phyloP scores from a whole-genome alignment of 352 stramenopile species.

The Phytopythium cucurbitacearum region DNA sequence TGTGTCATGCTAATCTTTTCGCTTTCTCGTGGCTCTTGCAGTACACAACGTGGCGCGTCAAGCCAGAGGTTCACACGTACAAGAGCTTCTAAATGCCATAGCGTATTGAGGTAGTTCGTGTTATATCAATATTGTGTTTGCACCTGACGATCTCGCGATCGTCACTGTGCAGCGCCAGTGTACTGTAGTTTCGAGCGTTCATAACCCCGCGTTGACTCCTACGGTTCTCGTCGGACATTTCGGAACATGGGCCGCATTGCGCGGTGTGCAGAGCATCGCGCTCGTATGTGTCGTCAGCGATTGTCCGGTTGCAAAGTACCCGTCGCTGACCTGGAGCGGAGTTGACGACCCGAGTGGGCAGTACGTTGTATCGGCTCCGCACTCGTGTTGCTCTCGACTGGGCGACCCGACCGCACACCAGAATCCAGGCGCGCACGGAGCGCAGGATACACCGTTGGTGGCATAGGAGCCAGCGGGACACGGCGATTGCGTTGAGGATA shows the following conservation, averaged over 20 bases:
- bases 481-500: slow-evolving; percentile 29
- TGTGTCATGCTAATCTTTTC: not conserved
- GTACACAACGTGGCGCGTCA: slow-evolving; percentile 81
- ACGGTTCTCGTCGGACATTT: slow-evolving; percentile 57
- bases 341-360: slow-evolving; percentile 50
- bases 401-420: slow-evolving; percentile 44
- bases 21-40: slow-evolving; percentile 12
- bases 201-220: slow-evolving; percentile 26
- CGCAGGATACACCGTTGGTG: slow-evolving; percentile 44
- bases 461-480: slow-evolving; percentile 60
- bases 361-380: slow-evolving; percentile 32
- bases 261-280: slow-evolving; percentile 30
- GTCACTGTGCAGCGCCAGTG: slow-evolving; percentile 3
- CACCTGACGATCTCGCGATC: not conserved
- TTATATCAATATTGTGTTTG: too few relatives aligned
- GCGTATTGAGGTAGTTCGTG: too few relatives aligned
- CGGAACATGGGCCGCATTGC: slow-evolving; percentile 39
- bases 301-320: slow-evolving; percentile 41
- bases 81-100: slow-evolving; percentile 66
- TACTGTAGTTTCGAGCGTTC: not conserved
- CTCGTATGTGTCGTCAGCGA: slow-evolving; percentile 31
- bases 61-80: slow-evolving; percentile 52
- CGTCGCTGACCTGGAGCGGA: slow-evolving; percentile 19
- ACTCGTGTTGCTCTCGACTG: slow-evolving; percentile 44
- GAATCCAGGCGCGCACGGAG: slow-evolving; percentile 49